These are phyloP conservation scores for Phytophthora aleatoria DNA, from an alignment of 352 stramenopile genomes.

Conservation along the genomic window DNA sequence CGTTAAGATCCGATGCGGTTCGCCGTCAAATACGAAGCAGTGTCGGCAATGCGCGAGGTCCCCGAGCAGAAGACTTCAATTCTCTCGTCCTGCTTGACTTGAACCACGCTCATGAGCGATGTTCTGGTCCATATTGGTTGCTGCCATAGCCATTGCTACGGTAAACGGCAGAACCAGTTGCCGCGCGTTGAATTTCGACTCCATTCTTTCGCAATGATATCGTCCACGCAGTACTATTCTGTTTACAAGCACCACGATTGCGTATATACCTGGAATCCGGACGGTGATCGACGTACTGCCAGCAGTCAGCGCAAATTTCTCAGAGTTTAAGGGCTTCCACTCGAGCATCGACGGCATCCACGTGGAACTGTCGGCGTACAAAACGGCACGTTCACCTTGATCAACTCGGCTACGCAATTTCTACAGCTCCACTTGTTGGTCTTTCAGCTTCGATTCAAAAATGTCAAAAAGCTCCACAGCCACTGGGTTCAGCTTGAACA, in stretches of 20 bases:
- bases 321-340: slow-evolving; percentile 1
- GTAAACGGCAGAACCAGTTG: too few relatives aligned
- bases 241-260: slow-evolving; percentile 19
- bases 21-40: too few relatives aligned
- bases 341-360: slow-evolving; percentile 1
- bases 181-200: too few relatives aligned
- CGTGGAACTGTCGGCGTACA: slow-evolving; percentile 5
- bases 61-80: too few relatives aligned
- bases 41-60: too few relatives aligned
- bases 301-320: slow-evolving; percentile 4
- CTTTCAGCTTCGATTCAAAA: slow-evolving; percentile 25
- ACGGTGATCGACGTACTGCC: slow-evolving; percentile 3
- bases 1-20: too few relatives aligned
- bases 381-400: not conserved
- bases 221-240: too few relatives aligned
- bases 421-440: slow-evolving; percentile 29
- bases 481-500: slow-evolving; percentile 17
- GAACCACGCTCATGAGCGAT: too few relatives aligned
- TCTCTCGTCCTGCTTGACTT: too few relatives aligned
- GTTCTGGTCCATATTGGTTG: too few relatives aligned
- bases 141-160: too few relatives aligned
- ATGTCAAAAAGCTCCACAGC: slow-evolving; percentile 23
- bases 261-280: slow-evolving; percentile 2
- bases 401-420: slow-evolving; percentile 6
- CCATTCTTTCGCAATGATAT: too few relatives aligned